Conservation (phyloP, 306 rosid genomes). For the Rubus idaeus region DNA sequence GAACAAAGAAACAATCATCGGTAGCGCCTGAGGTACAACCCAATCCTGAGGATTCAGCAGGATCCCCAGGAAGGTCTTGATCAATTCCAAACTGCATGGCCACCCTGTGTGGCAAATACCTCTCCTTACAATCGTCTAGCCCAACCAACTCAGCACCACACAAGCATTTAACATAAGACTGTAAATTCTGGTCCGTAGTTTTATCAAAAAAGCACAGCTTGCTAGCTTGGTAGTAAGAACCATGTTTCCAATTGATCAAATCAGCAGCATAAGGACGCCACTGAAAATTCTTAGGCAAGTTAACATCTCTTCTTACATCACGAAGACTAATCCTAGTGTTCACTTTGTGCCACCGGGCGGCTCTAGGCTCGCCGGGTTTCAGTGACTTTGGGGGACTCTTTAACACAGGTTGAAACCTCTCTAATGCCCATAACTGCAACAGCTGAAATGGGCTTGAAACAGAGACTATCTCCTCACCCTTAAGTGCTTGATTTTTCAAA, state of each 20-base stretch:
- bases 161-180: conserved; percentile 39
- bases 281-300: conserved; percentile 19
- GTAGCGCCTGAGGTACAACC: not conserved
- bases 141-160: conserved; percentile 42
- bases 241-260: conserved; percentile 19
- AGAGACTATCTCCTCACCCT: not conserved
- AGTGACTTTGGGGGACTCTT: not conserved
- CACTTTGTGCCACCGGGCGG: conserved; percentile 38
- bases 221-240: conserved; percentile 17
- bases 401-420: conserved; percentile 39
- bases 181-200: conserved; percentile 26
- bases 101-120: conserved; percentile 51
- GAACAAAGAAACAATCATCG: conserved; percentile 13
- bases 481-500: conserved; percentile 13
- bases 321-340: not conserved
- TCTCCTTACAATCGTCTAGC: conserved; percentile 23
- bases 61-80: conserved; percentile 55
- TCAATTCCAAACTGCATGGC: conserved; percentile 74
- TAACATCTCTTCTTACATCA: not conserved
- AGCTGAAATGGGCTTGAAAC: conserved; percentile 47
- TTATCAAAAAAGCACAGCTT: conserved; percentile 18
- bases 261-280: conserved; percentile 48
- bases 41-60: conserved; percentile 24
- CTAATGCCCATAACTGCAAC: conserved; percentile 55
- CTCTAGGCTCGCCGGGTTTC: conserved; percentile 21